Evolutionary conservation across 176 grass and related monocot species (phyloP).

Genomic region (Carex kokanica): DNA sequence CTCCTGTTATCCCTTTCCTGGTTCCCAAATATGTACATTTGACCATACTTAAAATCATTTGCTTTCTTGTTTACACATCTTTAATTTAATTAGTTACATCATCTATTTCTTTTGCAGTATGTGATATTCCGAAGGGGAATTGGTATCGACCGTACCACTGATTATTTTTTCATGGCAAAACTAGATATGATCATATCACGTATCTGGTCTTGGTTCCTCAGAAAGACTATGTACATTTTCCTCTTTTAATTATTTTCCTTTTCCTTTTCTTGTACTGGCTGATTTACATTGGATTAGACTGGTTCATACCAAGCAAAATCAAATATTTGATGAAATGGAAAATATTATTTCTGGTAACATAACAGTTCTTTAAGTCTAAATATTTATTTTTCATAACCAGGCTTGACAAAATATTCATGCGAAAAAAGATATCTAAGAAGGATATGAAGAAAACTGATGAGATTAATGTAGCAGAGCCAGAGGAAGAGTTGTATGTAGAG

Average conservation of each 20-base stretch:
- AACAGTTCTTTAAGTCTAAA: background rate
- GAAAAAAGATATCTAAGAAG: slow-evolving; percentile 42
- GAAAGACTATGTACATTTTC: slow-evolving; percentile 70
- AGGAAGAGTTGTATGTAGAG: slow-evolving; percentile 65
- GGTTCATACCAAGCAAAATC: background rate
- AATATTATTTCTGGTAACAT: background rate
- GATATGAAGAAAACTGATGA: slow-evolving; percentile 83
- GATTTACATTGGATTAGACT: background rate
- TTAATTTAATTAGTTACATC: background rate
- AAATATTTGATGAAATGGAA: slow-evolving; percentile 8
- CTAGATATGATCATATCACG: slow-evolving; percentile 81
- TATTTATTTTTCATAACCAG: slow-evolving; percentile 36
- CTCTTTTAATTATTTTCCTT: background rate
- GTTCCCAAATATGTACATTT: background rate
- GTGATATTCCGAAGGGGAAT: slow-evolving; percentile 93
- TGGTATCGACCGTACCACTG: slow-evolving; percentile 72
- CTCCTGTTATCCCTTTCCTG: background rate
- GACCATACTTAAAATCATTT: background rate
- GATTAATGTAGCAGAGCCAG: slow-evolving; percentile 45
- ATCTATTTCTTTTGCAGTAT: slow-evolving; percentile 50
- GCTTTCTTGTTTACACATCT: background rate
- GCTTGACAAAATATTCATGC: slow-evolving; percentile 69
- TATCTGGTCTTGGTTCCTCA: slow-evolving; percentile 65
- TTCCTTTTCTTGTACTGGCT: background rate
- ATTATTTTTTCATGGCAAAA: slow-evolving; percentile 96